Base-by-base conservation (phyloP, 108 stramenopile genomes). In the Discostella stelligeroides region DNA sequence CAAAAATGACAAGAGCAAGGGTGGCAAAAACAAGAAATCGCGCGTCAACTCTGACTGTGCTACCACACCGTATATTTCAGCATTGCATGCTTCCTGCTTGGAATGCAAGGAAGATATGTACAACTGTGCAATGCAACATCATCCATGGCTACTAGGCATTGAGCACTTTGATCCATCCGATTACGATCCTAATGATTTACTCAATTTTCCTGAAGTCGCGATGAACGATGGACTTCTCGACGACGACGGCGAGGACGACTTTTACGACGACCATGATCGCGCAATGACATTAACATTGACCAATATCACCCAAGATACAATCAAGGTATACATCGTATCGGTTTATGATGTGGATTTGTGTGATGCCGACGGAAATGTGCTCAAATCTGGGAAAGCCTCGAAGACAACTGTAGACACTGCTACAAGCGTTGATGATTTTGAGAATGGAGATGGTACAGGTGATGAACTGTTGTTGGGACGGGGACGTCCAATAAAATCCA, bases 221-320 rank as follows among this genome's bases (percentile, higher is more conserved):
- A 59, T 79, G 72, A 57, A 79, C 55, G 73, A 69, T n/a, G n/a
- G n/a, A n/a, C n/a, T n/a, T n/a, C n/a, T n/a, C 39, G 73, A 66
- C 64, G 71, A 72, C 1, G 63, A 75, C n/a, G 60, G 49, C 12
- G 63, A 65, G 4, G 63, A 65, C 10, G 63, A 50, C 30, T 17
- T n/a, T 34, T 40, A 57, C 2, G n/a, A 55, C 37, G 40, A 55
- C 3, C 15, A 15, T 14, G 17, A 20, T 14, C 39, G 20, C 20
- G 10, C 10, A 1, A 70, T 77, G 76, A 65, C 69, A 40, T 37
- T 80, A 50, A 75, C 79, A 23, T 38, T 80, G n/a, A 80, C 79
- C 39, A 80, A 80, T 46, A 24, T 75, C 24, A 30, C 39, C 49
- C 49, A 66, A 49, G 39, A 74, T 46, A 38, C 54, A 7, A 73